Percentiles rank a stretch among this genome's conserved stretches.
phyloP scores from a whole-genome alignment of 1,139 yeast species.

The Yamadazyma siamensis region DNA sequence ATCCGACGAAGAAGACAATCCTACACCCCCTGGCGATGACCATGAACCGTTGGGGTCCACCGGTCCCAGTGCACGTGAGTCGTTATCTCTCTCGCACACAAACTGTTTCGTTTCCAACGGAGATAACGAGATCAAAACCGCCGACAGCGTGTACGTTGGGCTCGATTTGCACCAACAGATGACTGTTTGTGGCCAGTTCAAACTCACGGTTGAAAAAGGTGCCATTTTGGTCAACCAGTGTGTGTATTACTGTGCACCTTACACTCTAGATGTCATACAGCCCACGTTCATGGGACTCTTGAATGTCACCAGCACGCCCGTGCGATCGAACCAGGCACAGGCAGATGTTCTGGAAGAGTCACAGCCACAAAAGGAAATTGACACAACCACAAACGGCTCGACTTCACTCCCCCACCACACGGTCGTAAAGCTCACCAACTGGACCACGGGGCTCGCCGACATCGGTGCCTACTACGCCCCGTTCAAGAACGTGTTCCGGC shows the following conservation, averaged over 20 bases:
- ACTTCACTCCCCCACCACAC: slow-evolving; percentile 39
- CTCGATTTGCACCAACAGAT: slow-evolving; percentile 46
- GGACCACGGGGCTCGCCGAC: slow-evolving; percentile 43
- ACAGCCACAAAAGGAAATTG: slow-evolving; percentile 16
- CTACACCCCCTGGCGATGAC: too few species aligned
- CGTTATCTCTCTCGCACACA: neutral
- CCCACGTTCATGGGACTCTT: slow-evolving; percentile 21
- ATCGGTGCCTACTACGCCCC: slow-evolving; percentile 49
- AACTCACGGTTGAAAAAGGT: slow-evolving; percentile 55
- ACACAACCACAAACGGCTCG: slow-evolving; percentile 24
- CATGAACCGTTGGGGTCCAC: too few species aligned
- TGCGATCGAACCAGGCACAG: slow-evolving; percentile 48
- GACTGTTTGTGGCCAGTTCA: slow-evolving; percentile 58
- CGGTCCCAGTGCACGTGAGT: too few species aligned
- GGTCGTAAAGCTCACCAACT: slow-evolving; percentile 37
- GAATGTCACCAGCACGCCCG: slow-evolving; percentile 51
- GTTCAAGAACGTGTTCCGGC: slow-evolving; percentile 37
- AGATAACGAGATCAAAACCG: slow-evolving; percentile 32
- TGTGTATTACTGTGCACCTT: slow-evolving; percentile 38
- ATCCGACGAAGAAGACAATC: slow-evolving; percentile 21
- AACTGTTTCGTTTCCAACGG: slow-evolving; percentile 17
- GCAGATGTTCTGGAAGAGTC: too few species aligned
- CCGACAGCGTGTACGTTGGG: slow-evolving; percentile 36
- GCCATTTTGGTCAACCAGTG: slow-evolving; percentile 53
- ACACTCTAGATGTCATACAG: slow-evolving; percentile 38